phyloP scores from a whole-genome alignment of 768 basidiomycete species.

The Mycena sanguinolenta region DNA sequence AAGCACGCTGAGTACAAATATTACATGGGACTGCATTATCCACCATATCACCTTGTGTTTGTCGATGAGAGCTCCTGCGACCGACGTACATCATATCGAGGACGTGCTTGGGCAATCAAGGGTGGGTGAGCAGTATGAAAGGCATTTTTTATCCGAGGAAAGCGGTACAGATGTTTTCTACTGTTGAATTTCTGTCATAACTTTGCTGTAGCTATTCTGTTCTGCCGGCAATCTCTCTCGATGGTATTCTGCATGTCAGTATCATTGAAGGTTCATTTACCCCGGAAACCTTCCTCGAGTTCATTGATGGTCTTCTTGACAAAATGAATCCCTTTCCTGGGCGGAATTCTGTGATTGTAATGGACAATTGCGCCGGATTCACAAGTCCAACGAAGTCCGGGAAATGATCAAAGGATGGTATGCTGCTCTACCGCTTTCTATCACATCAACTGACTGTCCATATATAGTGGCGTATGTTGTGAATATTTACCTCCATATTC shows the following conservation, averaged over 20 bases:
- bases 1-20: conserved; percentile 16
- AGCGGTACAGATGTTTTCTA: background rate
- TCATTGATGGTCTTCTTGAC: conserved; percentile 49
- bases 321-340: conserved; percentile 54
- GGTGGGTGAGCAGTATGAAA: conserved; percentile 37
- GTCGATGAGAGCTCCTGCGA: conserved; percentile 44
- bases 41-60: conserved; percentile 39
- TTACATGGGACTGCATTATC: conserved; percentile 26
- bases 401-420: conserved; percentile 50
- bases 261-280: conserved; percentile 48
- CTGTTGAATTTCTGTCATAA: background rate
- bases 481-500: conserved; percentile 53
- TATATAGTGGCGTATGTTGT: conserved; percentile 38
- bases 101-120: conserved; percentile 39
- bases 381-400: conserved; percentile 33
- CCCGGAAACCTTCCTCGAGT: conserved; percentile 42
- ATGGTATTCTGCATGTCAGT: conserved; percentile 48
- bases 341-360: conserved; percentile 51
- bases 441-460: no score
- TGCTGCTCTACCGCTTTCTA: background rate
- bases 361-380: conserved; percentile 53
- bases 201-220: conserved; percentile 46
- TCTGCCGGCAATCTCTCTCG: conserved; percentile 51
- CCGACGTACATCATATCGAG: conserved; percentile 37
- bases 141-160: conserved; percentile 35